Conservation (phyloP, 2,329 filamentous ascomycete genomes). For the Pseudopithomyces chartarum region DNA sequence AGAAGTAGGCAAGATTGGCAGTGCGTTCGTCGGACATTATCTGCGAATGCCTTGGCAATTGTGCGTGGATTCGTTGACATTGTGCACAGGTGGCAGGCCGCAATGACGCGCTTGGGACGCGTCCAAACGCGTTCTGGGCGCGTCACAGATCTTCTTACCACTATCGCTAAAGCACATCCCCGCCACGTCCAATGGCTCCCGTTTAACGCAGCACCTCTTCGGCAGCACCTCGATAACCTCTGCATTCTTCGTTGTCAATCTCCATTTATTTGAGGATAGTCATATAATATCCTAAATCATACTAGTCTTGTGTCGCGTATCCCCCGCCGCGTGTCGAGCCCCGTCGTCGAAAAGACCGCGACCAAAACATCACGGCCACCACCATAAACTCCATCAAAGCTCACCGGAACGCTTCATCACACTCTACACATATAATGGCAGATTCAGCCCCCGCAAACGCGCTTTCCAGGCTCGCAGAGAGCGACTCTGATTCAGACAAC, state of each 20-base stretch:
- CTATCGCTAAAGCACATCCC: constrained; percentile 6
- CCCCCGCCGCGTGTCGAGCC: no score
- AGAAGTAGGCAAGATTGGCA: no score
- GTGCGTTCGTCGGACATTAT: no score
- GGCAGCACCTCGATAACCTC: not conserved
- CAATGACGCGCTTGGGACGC: not conserved
- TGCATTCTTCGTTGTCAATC: not conserved
- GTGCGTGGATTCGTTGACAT: no score
- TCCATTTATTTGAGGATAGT: not conserved
- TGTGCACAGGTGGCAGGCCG: no score
- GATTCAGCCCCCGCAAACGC: constrained; percentile 53
- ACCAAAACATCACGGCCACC: not conserved
- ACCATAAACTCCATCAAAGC: not conserved
- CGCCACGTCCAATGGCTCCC: constrained; percentile 1
- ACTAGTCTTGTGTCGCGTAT: not conserved
- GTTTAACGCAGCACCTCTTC: not conserved
- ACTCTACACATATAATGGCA: not conserved
- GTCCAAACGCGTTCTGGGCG: not conserved
- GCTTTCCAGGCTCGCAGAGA: constrained; percentile 55
- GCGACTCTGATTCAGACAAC: constrained; percentile 46
- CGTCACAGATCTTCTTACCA: not conserved
- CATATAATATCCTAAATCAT: not conserved
- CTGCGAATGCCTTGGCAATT: no score
- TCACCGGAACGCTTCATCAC: not conserved
- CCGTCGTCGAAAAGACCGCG: not conserved